Evolutionary conservation across 306 rosid genomes (phyloP).

Genomic region (Sindora glabra): DNA sequence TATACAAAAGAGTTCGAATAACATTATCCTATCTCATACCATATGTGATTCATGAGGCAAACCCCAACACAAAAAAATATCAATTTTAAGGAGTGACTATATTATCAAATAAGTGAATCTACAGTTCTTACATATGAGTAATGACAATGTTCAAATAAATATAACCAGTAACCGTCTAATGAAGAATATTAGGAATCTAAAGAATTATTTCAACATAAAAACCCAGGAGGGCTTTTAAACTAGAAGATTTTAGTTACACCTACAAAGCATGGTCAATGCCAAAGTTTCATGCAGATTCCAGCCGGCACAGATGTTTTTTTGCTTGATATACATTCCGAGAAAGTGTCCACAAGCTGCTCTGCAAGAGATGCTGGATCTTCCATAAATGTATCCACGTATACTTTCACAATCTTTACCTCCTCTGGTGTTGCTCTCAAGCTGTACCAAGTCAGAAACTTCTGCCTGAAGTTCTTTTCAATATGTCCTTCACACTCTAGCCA

Average conservation of each 20-base stretch:
- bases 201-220: conserved; percentile 39
- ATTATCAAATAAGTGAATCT: conserved; percentile 21
- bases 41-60: no score
- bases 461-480: conserved; percentile 87
- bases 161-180: conserved; percentile 28
- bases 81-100: conserved; percentile 11
- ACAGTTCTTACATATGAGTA: conserved; percentile 37
- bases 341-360: conserved; percentile 89
- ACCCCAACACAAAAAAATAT: conserved; percentile 4
- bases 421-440: conserved; percentile 79
- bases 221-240: conserved; percentile 20
- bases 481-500: conserved; percentile 93
- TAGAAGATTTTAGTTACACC: conserved; percentile 16
- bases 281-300: conserved; percentile 92
- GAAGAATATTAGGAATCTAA: conserved; percentile 40
- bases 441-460: conserved; percentile 92
- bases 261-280: conserved; percentile 49
- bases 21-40: no score
- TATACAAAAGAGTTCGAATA: no score
- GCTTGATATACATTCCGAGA: conserved; percentile 75
- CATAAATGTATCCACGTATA: conserved; percentile 60
- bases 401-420: conserved; percentile 74
- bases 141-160: conserved; percentile 41
- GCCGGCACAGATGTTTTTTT: conserved; percentile 60
- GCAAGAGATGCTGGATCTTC: conserved; percentile 90